Evolutionary conservation across 495 filamentous ascomycete genomes (phyloP).

Genomic region (Talaromyces wortmannii): DNA sequence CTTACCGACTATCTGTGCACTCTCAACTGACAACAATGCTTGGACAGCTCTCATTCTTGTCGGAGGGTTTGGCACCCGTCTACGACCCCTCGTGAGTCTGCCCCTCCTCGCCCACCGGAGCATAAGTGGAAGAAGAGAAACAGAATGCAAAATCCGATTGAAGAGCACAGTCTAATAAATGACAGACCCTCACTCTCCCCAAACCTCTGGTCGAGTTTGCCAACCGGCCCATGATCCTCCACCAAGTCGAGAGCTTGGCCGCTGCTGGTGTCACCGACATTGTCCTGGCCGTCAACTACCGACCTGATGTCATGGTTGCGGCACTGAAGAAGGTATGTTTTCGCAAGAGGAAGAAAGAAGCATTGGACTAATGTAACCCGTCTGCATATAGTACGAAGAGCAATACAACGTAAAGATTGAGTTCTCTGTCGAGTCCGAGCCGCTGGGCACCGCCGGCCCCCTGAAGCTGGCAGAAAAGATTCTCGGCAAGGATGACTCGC

Average conservation of each 20-base stretch:
- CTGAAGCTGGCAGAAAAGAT: conserved; percentile 94
- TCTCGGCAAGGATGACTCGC: conserved; percentile 83
- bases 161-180: conserved; percentile 5
- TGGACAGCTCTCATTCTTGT: conserved; percentile 92
- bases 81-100: conserved; percentile 85
- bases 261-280: conserved; percentile 96
- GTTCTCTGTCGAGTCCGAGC: conserved; percentile 94
- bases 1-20: background rate
- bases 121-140: too few species aligned
- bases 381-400: conserved; percentile 65
- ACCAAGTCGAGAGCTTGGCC: conserved; percentile 94
- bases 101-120: background rate
- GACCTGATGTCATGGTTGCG: conserved; percentile 88
- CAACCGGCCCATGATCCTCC: conserved; percentile 98
- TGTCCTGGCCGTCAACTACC: conserved; percentile 96
- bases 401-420: conserved; percentile 89
- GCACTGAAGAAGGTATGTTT: conserved; percentile 56
- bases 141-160: background rate
- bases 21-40: background rate
- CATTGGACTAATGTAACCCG: background rate
- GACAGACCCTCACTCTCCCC: conserved; percentile 88
- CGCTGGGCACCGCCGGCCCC: conserved; percentile 91
- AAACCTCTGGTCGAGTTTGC: conserved; percentile 97
- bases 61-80: conserved; percentile 96
- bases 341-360: background rate